These are phyloP conservation scores for Saraca asoca DNA, from an alignment of 331 rosid genomes.

Conservation along the genomic window DNA sequence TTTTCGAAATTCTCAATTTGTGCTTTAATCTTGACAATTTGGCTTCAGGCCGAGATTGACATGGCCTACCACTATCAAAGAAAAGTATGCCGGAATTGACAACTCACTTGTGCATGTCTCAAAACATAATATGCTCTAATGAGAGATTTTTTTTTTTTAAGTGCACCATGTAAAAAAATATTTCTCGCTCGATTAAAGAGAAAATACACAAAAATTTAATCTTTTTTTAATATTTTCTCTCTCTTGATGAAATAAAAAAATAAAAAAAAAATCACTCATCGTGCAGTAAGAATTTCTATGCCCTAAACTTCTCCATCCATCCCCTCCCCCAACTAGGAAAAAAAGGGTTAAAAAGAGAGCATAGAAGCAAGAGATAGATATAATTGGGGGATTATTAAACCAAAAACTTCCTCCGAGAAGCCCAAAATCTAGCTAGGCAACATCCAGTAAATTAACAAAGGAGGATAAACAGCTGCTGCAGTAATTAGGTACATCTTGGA, in stretches of 20 bases:
- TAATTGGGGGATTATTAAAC: constrained; percentile 30
- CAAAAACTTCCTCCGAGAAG: constrained; percentile 41
- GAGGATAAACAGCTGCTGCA: constrained; percentile 35
- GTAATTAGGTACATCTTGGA: constrained; percentile 47
- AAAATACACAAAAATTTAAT: no score
- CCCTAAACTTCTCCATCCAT: no score
- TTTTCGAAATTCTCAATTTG: constrained; percentile 28
- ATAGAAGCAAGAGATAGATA: constrained; percentile 28
- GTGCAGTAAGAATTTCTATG: no score
- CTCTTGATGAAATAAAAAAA: no score
- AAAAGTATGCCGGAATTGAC: constrained; percentile 38
- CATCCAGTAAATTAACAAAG: constrained; percentile 34
- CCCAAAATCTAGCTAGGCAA: constrained; percentile 37
- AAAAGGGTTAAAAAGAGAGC: background rate
- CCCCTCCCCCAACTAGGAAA: constrained; percentile 8
- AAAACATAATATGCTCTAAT: constrained; percentile 24
- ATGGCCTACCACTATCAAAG: constrained; percentile 33
- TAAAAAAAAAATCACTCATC: no score
- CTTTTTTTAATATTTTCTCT: no score
- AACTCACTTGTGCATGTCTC: constrained; percentile 29
- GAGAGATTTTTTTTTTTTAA: no score
- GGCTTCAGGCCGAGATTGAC: constrained; percentile 31
- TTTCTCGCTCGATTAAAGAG: no score
- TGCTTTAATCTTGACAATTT: constrained; percentile 22
- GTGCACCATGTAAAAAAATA: no score